Evolutionary conservation across 2,329 filamentous ascomycete species (phyloP), one percentile per base, ranked within the genome.

Genomic region (Aspergillus spinulosporus): DNA sequence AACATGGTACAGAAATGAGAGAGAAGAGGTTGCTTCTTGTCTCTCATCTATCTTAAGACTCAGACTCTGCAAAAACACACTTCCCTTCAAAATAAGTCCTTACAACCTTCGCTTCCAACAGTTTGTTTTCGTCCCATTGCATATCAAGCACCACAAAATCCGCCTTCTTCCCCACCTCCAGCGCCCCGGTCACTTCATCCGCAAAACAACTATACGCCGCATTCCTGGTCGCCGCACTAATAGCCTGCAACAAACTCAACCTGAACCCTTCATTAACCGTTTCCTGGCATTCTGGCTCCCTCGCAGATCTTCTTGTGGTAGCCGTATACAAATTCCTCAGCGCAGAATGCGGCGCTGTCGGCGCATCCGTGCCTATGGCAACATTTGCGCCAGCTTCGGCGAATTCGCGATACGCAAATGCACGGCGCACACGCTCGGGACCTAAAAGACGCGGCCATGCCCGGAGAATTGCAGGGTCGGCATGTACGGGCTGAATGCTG

Each of bases 381-480:
- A 82, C 57, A 1, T 59, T 57, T 0, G 77, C 78, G 0, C 74
- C 74, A 12, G 71, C 67, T 14, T 75, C 74, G 4, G 65, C 50
- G 60, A 81, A 80, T 5, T 81, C 79, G 4, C 69, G 69, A 62
- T 81, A 81, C 5, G 79, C 78, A 62, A 82, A 82, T 0, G 78
- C 78, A 6, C 79, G 72, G 44, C 72, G 69, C 40, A 77, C 70
- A 2, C 78, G 70, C 21, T 77, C 67, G 2, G 66, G 59, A 0
- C 77, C 78, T 2, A 82, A 67, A 0, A 81, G 62, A 6, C 65
- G 66, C 0, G 74, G 74, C 79, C 79, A 81, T 4, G 76, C 77
- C 15, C 72, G 69, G 5, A 80, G 67, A n/a, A 80, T 79, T 0
- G 76, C 72, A 0, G 79, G 79, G 46, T 75, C 73, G 2, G 68